Evolutionary conservation across 75 land plant species (phyloP), one percentile per base, ranked within the genome.

Genomic region (Selaginella tamariscina): DNA sequence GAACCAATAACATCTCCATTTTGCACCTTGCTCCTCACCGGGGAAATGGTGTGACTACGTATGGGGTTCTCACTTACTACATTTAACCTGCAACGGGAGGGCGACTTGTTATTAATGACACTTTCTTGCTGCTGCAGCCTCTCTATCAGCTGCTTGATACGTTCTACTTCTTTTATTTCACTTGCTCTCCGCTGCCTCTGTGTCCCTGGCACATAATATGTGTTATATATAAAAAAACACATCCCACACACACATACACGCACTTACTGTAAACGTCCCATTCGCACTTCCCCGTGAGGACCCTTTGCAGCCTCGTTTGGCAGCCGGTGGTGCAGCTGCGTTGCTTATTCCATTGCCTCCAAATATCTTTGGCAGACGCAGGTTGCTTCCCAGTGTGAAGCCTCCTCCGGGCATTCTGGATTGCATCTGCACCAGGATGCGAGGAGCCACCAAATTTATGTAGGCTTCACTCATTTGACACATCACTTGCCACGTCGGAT

Each of bases 351-450:
- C 49, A 39, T 39, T 39, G 49, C 49, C 49, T 15, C 62, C 62
- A 59, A 27, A 23, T n/a, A 59, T n/a, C 62, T 59, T 59, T 5
- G 26, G 62, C 62, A 59, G 62, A 5, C 26, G 62, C 62, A 59
- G 62, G 21, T 59, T 59, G 21, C 62, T 59, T 5, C 49, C 49
- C 49, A 39, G 49, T 5, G 49, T 5, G 15, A 39, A 39, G n/a
- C n/a, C n/a, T 39, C 49, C 49, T 15, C 11, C 49, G 11, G 49
- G 49, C 49, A 39, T 39, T 39, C 15, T 39, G 49, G n/a, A n/a
- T n/a, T n/a, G n/a, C n/a, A n/a, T n/a, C n/a, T n/a, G n/a, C n/a
- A n/a, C n/a, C n/a, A n/a, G n/a, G n/a, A n/a, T n/a, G n/a, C n/a
- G n/a, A n/a, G n/a, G n/a, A n/a, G n/a, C n/a, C n/a, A n/a, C n/a